These are phyloP conservation scores for Fusarium sp. DNA, from an alignment of 2,329 filamentous ascomycete species.

Conservation along the genomic window DNA sequence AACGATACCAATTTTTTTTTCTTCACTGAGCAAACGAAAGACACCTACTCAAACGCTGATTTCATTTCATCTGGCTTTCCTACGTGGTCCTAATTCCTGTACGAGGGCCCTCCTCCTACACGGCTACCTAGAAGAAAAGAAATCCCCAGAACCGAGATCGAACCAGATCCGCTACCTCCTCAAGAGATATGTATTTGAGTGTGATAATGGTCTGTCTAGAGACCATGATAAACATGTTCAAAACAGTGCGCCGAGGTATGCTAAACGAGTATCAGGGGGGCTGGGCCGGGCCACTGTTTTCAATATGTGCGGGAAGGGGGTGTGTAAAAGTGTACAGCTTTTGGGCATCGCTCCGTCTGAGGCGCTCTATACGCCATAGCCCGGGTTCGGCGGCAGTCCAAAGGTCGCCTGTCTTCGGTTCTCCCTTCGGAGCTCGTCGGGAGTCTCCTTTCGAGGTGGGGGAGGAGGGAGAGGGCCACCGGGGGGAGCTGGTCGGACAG, in stretches of 20 bases:
- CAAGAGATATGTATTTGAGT: slow-evolving; percentile 32
- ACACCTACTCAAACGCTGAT: slow-evolving; percentile 28
- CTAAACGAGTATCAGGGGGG: slow-evolving; percentile 41
- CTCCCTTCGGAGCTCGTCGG: slow-evolving; percentile 64
- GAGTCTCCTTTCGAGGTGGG: slow-evolving; percentile 65
- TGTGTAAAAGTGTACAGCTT: slow-evolving; percentile 21
- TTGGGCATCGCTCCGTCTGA: slow-evolving; percentile 8
- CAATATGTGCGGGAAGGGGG: slow-evolving; percentile 30
- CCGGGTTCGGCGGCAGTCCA: slow-evolving; percentile 57
- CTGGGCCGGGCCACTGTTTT: slow-evolving; percentile 31
- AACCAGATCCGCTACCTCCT: slow-evolving; percentile 26
- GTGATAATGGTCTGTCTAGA: slow-evolving; percentile 33
- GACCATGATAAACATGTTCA: slow-evolving; percentile 38
- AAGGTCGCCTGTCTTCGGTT: slow-evolving; percentile 65
- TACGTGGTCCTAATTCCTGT: slow-evolving; percentile 31
- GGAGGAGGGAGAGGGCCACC: slow-evolving; percentile 69
- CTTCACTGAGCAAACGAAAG: neutral
- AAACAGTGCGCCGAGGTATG: slow-evolving; percentile 49
- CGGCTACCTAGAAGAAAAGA: slow-evolving; percentile 32
- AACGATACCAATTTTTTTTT: neutral
- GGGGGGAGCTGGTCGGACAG: slow-evolving; percentile 71
- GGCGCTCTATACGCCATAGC: slow-evolving; percentile 46
- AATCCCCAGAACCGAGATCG: slow-evolving; percentile 28
- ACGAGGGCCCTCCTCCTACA: slow-evolving; percentile 29
- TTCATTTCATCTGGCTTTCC: slow-evolving; percentile 40